Evolutionary conservation across 192 early-diverging fungal genomes (phyloP), one percentile per base, ranked within the genome.

Genomic region (Coemansia sp.): DNA sequence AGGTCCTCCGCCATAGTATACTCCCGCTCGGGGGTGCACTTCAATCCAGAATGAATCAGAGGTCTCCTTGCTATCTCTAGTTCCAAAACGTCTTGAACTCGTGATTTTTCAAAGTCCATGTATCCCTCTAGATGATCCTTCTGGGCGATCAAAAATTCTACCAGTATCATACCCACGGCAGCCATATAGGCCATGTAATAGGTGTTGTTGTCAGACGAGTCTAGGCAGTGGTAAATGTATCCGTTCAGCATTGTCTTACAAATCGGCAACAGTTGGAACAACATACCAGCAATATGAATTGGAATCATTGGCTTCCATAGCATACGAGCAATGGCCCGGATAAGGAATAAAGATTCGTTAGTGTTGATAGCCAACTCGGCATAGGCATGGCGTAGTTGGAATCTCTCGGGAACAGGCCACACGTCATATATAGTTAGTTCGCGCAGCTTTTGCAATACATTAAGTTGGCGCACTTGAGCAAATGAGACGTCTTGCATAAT

Each of bases 231-330:
- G 24, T 74, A 53, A 41, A 81, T 50, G 2, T 65, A 65, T 2
- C 65, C 44, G n/a, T 61, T 58, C 20, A 74, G 7, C 6, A 62
- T 40, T 13, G 49, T 44, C 16, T 41, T 27, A 1, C 29, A 29
- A 6, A 77, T 62, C 10, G 29, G 31, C 2, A 67, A 31, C 2
- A 46, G 39, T 38, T 71, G 60, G 3, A 69, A 18, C 24, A 76
- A 6, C n/a, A 62, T 50, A 3, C 52, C 34, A 3, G 72, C 18
- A 2, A 73, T 38, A 13, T 64, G 70, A 4, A 81, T 31, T 3
- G 79, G 79, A 1, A 81, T 50, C 58, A 76, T 34, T 8, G 79
- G 79, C 29, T 72, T 64, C 79, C 79, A 81, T 1, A 74, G 43
- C 74, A 81, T 76, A 2, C 74, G 74, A 0, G 40, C 11, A 34